Evolutionary conservation across 441 rosid genomes (phyloP), one percentile per base, ranked within the genome.

Genomic region (Populus hybrid): DNA sequence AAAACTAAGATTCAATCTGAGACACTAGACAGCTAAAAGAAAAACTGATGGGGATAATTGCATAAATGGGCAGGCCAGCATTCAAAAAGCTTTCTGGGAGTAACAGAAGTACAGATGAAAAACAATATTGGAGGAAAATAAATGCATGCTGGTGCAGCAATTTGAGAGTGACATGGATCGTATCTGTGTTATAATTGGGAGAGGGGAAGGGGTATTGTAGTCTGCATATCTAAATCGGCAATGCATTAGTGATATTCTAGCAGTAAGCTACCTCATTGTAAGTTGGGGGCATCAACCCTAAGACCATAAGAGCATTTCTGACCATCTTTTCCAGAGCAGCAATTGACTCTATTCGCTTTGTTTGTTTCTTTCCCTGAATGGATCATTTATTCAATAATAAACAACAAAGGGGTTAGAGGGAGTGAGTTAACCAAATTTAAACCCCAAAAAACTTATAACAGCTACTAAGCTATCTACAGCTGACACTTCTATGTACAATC

Each of bases 331-430:
- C 94, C 35, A 95, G 82, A 82, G 91, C 95, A 35, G 83, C 82
- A 24, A 93, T 90, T 36, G 97, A 95, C 73, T 91, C 97, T 75
- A 89, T 80, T 42, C 97, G 85, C 83, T 78, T 82, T 69, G 77
- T 72, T 82, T 92, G 95, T 84, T 89, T 91, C 91, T 90, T 93
- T 71, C 98, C 99, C 99, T 92, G 90, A 75, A 84, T 42, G 63
- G 32, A 46, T 57, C 66, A 80, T 69, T 35, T 72, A 66, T 38
- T 59, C 69, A 59, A 76, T 69, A 35, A 40, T 10, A 59, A 66
- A 21, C 26, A 34, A 16, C 23, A 0, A 0, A 16, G n/a, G 6
- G 61, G 18, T 36, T 14, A 34, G 21, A 50, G 23, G 18, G 57
- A 50, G 67, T 3, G 16, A 2, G 2, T 40, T 26, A 70, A 66